Base-by-base conservation (phyloP, 495 filamentous ascomycete species). In the Annulohypoxylon maeteangense region DNA sequence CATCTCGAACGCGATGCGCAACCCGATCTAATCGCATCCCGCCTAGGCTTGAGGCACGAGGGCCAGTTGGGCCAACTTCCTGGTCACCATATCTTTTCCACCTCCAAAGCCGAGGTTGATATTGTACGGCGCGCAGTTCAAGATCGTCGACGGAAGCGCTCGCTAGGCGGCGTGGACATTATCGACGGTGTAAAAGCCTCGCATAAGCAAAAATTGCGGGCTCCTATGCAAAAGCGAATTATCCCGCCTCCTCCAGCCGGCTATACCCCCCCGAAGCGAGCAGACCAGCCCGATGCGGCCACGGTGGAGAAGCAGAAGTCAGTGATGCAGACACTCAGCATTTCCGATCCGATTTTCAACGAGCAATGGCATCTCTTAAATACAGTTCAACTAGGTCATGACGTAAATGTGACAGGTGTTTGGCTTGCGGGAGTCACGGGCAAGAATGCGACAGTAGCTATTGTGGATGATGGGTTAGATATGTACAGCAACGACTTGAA, bases 331-430 rank as follows among this genome's bases (percentile, higher is more conserved):
- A 80, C 83, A 0, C 84, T 99, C 20, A 84, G 81, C 2, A 98
- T 99, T 71, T 81, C 80, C 18, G 95, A 99, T 75, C 95, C 95
- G 18, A 95, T 97, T 29, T 99, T 98, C 80, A 80, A 85, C 14
- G 91, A 95, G 45, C 95, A 99, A 78, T 99, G 95, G 95, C 95
- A 99, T 87, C 83, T 99, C 11, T 91, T 90, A 81, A 99, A 99
- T 77, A 85, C 90, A 1, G 74, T 90, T 7, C 89, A 97, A 75
- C 74, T 88, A 12, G 95, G 94, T 11, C 92, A 98, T 79, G 95
- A 98, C 78, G 85, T 99, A 47, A 99, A 99, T 75, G 94, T 98
- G 31, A 95, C 94, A 1, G 93, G 89, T 31, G 80, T 98, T 16
- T 99, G 95, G 95, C 76, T 92, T 68, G 87, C 94, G 65, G 94